These are phyloP conservation scores for Aureobasidium sp. DNA, from an alignment of 2,329 filamentous ascomycete species.

Conservation along the genomic window DNA sequence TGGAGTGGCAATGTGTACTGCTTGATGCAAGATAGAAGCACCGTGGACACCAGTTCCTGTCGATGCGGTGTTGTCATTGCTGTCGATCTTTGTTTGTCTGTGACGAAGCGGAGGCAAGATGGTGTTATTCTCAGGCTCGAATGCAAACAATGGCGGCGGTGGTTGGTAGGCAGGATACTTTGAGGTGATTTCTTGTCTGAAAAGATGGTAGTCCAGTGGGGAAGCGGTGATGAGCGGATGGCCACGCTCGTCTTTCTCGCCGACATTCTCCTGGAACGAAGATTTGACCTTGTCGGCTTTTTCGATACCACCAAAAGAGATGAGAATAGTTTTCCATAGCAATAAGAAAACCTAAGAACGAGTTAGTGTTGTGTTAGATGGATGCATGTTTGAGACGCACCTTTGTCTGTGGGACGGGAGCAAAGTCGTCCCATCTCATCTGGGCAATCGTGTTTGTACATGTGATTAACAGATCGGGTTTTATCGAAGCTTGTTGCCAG, in stretches of 20 bases:
- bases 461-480: constrained; percentile 60
- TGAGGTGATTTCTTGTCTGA: constrained; percentile 91
- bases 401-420: constrained; percentile 47
- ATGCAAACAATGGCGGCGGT: constrained; percentile 68
- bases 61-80: constrained; percentile 41
- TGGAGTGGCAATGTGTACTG: constrained; percentile 96
- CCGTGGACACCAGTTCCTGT: constrained; percentile 37
- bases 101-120: constrained; percentile 78
- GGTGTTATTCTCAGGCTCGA: constrained; percentile 85
- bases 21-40: constrained; percentile 80
- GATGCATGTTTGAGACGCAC: constrained; percentile 17
- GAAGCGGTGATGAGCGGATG: constrained; percentile 84
- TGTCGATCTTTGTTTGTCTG: constrained; percentile 39
- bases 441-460: constrained; percentile 53
- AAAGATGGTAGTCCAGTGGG: constrained; percentile 90
- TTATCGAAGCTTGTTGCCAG: constrained; percentile 12
- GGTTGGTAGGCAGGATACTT: constrained; percentile 97
- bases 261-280: constrained; percentile 47
- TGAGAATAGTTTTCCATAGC: constrained; percentile 83
- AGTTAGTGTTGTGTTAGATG: constrained; percentile 17
- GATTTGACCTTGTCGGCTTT: constrained; percentile 67
- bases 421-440: constrained; percentile 48
- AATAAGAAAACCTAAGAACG: constrained; percentile 59
- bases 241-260: constrained; percentile 49
- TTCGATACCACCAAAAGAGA: constrained; percentile 71